Evolutionary conservation across 495 filamentous ascomycete genomes (phyloP), one percentile per base, ranked within the genome.

Genomic region (Massariosphaeria phaeospora): DNA sequence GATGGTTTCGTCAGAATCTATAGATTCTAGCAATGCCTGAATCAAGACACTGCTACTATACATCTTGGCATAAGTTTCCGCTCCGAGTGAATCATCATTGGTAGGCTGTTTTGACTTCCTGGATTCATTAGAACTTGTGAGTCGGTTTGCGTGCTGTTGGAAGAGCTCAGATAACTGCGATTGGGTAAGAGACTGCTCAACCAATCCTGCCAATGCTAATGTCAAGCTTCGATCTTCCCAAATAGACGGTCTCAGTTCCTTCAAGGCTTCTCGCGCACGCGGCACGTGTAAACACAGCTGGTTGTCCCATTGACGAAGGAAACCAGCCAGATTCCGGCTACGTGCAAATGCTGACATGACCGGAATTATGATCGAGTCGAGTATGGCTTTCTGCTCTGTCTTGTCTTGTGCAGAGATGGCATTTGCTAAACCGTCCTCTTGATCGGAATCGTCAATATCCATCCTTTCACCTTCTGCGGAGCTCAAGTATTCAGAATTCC

Each of bases 241-340:
- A 10, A 62, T 56, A 13, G 33, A 20, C 6, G 39, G 8, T 33
- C 15, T 18, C 21, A 21, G 13, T 42, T 27, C 23, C 25, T 45
- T 49, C 30, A 29, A 26, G 18, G 29, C 26, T 8, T 18, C n/a
- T 31, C 43, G 42, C 26, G 15, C 13, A 24, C 6, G 11, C n/a
- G 13, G 40, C 15, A 18, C 33, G 7, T 29, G 23, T 21, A 41
- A 23, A 27, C 70, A 61, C 8, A 91, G 75, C 59, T 84, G 79
- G 9, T 72, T 67, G 36, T 79, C 72, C 88, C 88, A 93, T 12
- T 78, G 64, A 26, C 75, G 71, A 59, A 89, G 69, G 62, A 91
- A 93, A 3, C 75, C 75, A 7, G 76, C 57, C 27, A 93, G 63
- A 54, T 89, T 79, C 64, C 87, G 77, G 45, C 81, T 80, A 27